phyloP scores from a whole-genome alignment of 148 eudicot species.

The Diospyros lotus region DNA sequence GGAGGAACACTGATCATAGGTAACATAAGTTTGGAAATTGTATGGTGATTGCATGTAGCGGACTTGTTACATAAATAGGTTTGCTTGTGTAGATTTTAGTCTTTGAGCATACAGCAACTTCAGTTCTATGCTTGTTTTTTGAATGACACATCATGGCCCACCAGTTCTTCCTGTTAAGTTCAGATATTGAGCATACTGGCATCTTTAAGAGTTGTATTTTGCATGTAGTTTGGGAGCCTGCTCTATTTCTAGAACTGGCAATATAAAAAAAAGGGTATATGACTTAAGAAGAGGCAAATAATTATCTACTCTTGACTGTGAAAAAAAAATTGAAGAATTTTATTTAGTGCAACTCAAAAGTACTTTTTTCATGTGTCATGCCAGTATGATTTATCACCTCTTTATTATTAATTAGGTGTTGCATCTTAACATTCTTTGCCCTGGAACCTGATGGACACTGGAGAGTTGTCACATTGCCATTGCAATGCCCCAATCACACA shows the following conservation, averaged over 20 bases:
- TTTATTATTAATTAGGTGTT: slow-evolving; percentile 9
- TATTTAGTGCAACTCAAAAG: background rate
- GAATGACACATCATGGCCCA: background rate
- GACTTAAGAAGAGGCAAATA: too few species aligned
- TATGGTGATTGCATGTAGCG: background rate
- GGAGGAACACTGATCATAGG: slow-evolving; percentile 16
- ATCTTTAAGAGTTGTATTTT: background rate
- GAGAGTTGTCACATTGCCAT: slow-evolving; percentile 17
- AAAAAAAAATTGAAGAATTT: background rate
- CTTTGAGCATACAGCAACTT: background rate
- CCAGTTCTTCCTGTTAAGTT: background rate
- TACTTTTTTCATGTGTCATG: background rate
- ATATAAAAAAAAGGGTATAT: background rate
- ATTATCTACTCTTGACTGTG: background rate
- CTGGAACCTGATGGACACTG: slow-evolving; percentile 17
- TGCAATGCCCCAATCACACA: slow-evolving; percentile 11
- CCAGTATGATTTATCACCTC: background rate
- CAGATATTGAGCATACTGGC: background rate
- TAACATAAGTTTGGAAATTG: slow-evolving; percentile 6
- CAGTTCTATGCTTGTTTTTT: background rate
- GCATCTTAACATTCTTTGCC: slow-evolving; percentile 10
- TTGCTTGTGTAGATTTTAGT: background rate
- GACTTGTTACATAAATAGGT: background rate
- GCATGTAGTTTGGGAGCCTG: background rate
- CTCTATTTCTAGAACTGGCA: background rate